Base-by-base conservation (phyloP, 2,329 filamentous ascomycete species). In the Colletotrichum tamarilloi region DNA sequence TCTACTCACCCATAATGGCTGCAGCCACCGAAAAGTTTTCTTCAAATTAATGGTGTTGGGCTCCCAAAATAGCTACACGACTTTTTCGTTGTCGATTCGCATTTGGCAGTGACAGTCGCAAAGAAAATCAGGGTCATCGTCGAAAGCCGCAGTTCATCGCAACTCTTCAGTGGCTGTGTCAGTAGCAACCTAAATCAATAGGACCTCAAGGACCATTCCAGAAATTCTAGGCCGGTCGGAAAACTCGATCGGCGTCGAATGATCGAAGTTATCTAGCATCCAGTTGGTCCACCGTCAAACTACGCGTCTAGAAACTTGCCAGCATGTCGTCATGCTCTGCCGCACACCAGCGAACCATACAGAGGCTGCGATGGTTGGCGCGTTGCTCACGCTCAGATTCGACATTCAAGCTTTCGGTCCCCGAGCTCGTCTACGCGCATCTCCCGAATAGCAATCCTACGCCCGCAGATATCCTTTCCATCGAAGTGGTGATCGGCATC, bases 361-460 rank as follows among this genome's bases (percentile, higher is more conserved):
- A n/a, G 9, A 35, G 32, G 32, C 32, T 35, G 32, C 22, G 24
- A 53, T 12, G 28, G 38, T 16, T 35, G 35, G 24, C n/a, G 12
- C 14, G n/a, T 19, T 49, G 24, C 56, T 16, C 30, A 5, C 8
- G 28, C 28, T 14, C 28, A 24, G n/a, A 3, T 63, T 63, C 12
- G 5, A 49, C n/a, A 24, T 32, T 72, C 49, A 72, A 72, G 64
- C 64, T 72, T 72, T 72, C n/a, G 14, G n/a, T 52, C 24, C 57
- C 32, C 64, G 32, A 42, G 19, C 35, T 35, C 64, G 32, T 46
- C 49, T 62, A 42, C 58, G 59, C 65, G 19, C 66, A 72, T 72
- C 55, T 64, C 58, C 58, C 66, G 53, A 68, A 53, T 16, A 26
- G 53, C 22, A 38, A 42, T 56, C 30, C 22, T 12, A 38, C 52